Conservation (phyloP, 352 stramenopile species). For the Globisporangium lucens region DNA sequence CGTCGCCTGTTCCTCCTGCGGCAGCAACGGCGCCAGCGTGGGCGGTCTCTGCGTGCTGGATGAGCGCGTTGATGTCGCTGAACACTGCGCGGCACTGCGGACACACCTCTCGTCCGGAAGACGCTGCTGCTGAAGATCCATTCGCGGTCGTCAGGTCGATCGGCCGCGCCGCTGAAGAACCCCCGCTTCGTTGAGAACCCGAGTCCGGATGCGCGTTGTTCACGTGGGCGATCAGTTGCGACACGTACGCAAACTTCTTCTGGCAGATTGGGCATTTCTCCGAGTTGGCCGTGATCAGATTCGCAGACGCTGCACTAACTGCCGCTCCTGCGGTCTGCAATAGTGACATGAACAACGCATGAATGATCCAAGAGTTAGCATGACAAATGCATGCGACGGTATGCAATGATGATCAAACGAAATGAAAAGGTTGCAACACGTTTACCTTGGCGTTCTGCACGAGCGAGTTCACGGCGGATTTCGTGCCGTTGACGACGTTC, state of each 20-base stretch:
- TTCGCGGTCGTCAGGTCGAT: conserved; percentile 8
- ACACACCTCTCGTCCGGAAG: conserved; percentile 48
- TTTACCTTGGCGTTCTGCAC: conserved; percentile 47
- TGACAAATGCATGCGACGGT: background rate
- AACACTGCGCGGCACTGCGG: conserved; percentile 66
- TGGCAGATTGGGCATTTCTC: conserved; percentile 75
- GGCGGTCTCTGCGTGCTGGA: conserved; percentile 56
- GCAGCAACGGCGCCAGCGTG: conserved; percentile 26
- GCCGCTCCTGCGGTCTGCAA: conserved; percentile 14
- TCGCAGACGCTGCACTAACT: conserved; percentile 14
- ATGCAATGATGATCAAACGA: background rate
- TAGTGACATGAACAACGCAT: background rate
- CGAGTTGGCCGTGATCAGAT: conserved; percentile 32
- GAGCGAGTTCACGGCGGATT: conserved; percentile 37
- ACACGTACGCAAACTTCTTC: conserved; percentile 68
- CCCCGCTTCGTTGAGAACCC: conserved; percentile 1
- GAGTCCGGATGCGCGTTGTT: conserved; percentile 63
- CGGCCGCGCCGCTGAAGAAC: background rate
- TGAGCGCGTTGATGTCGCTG: conserved; percentile 45
- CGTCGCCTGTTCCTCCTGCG: conserved; percentile 10
- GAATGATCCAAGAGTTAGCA: background rate
- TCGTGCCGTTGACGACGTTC: conserved; percentile 36
- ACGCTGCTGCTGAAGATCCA: background rate
- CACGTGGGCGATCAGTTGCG: conserved; percentile 71
- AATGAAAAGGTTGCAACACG: too few relatives aligned